These are phyloP conservation scores for Picochlorum costavermella DNA, from an alignment of 139 green algal species.

Conservation along the genomic window DNA sequence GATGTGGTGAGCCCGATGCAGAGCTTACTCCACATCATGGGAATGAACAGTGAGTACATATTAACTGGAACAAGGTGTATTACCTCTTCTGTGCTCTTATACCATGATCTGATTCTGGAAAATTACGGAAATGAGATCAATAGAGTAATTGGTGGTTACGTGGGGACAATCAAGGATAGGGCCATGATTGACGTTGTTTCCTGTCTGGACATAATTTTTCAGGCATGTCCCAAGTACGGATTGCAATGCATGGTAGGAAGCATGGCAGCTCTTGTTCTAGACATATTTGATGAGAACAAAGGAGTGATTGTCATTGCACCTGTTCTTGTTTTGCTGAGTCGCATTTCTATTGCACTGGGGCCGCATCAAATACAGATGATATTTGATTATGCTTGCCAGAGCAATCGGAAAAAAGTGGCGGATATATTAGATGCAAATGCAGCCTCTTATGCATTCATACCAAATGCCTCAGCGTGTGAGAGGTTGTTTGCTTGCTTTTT, in stretches of 20 bases:
- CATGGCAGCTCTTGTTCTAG: neutral
- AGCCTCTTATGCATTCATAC: constrained; percentile 16
- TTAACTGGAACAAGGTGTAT: constrained; percentile 34
- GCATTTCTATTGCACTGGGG: constrained; percentile 25
- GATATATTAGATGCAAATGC: constrained; percentile 1
- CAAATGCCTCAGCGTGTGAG: neutral
- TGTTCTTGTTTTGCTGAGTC: too few species aligned
- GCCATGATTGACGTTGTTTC: constrained; percentile 53
- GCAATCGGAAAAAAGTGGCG: neutral
- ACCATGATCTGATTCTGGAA: constrained; percentile 53
- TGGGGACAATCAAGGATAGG: constrained; percentile 52
- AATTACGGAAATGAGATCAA: constrained; percentile 43
- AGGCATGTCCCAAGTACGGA: constrained; percentile 38
- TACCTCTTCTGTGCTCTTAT: constrained; percentile 55
- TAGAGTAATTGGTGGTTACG: constrained; percentile 32
- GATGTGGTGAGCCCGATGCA: constrained; percentile 53
- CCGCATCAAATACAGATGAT: neutral
- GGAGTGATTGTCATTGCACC: too few species aligned
- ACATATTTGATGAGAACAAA: too few species aligned
- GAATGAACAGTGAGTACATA: constrained; percentile 59
- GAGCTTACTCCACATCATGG: constrained; percentile 48
- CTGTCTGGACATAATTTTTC: constrained; percentile 41
- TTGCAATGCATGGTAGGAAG: constrained; percentile 26
- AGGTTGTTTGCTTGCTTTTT: constrained; percentile 32
- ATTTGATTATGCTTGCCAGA: neutral